Percentiles rank a stretch among this genome's conserved stretches.
phyloP scores from a whole-genome alignment of 129 eudicot genomes.

The Kitagawia praeruptora region DNA sequence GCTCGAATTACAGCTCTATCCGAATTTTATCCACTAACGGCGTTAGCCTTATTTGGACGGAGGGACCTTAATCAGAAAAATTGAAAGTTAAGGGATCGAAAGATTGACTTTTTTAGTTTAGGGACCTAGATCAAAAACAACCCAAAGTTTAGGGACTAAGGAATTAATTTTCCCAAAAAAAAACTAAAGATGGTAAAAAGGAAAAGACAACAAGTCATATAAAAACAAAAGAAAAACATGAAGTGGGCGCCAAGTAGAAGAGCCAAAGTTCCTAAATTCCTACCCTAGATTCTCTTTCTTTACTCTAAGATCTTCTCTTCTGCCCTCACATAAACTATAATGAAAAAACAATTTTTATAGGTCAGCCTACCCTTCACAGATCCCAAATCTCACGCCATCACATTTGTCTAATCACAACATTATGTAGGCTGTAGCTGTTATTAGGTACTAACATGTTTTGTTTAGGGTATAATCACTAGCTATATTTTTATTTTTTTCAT shows the following conservation, averaged over 20 bases:
- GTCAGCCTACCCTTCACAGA: neutral
- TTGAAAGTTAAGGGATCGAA: too few relatives aligned
- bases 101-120: too few relatives aligned
- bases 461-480: neutral
- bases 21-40: too few relatives aligned
- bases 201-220: neutral
- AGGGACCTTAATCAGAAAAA: too few relatives aligned
- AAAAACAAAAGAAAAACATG: neutral
- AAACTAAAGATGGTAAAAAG: neutral
- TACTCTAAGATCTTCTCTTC: neutral
- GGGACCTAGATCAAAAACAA: too few relatives aligned
- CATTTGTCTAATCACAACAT: neutral
- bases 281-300: neutral
- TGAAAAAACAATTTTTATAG: neutral
- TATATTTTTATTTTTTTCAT: too few relatives aligned
- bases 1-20: too few relatives aligned
- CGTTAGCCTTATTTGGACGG: too few relatives aligned
- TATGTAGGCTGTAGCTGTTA: neutral
- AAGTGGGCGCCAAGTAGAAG: neutral
- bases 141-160: too few relatives aligned
- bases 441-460: neutral
- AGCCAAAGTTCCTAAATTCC: neutral
- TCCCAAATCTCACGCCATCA: neutral
- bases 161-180: too few relatives aligned
- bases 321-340: too few relatives aligned